Conservation (phyloP, 768 basidiomycete genomes). For the Mycena venus region DNA sequence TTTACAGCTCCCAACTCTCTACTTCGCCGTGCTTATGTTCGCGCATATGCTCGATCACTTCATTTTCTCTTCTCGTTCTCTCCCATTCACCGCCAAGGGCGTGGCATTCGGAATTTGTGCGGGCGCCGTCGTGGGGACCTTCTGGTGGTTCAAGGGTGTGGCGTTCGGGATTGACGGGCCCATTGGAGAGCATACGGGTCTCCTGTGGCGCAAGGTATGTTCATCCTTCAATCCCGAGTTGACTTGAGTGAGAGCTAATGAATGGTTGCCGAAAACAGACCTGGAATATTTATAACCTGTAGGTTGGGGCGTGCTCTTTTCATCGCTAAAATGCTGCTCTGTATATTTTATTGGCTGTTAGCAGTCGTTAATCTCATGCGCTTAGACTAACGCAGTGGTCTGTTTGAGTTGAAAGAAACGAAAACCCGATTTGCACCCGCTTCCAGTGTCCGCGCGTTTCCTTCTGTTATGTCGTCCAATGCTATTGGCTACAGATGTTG, state of each 20-base stretch:
- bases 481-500: neutral
- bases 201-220: slow-evolving; percentile 79
- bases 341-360: slow-evolving; percentile 21
- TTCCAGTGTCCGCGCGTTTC: no score
- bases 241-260: neutral
- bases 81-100: slow-evolving; percentile 73
- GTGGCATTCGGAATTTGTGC: slow-evolving; percentile 80
- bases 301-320: neutral
- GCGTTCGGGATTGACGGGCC: slow-evolving; percentile 94
- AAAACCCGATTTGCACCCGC: no score
- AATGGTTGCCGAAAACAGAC: neutral
- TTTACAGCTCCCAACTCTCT: slow-evolving; percentile 88
- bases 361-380: slow-evolving; percentile 1
- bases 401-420: no score
- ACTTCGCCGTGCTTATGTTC: slow-evolving; percentile 94
- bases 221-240: neutral
- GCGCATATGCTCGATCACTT: slow-evolving; percentile 94
- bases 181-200: slow-evolving; percentile 81
- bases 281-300: slow-evolving; percentile 21
- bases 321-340: neutral
- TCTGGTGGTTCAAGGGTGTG: slow-evolving; percentile 95
- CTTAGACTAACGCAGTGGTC: no score
- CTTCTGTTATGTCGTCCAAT: no score
- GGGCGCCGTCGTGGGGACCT: slow-evolving; percentile 73
- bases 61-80: slow-evolving; percentile 81